Evolutionary conservation across 2,329 filamentous ascomycete genomes (phyloP), one percentile per base, ranked within the genome.

Genomic region (Metarhizium anisopliae): DNA sequence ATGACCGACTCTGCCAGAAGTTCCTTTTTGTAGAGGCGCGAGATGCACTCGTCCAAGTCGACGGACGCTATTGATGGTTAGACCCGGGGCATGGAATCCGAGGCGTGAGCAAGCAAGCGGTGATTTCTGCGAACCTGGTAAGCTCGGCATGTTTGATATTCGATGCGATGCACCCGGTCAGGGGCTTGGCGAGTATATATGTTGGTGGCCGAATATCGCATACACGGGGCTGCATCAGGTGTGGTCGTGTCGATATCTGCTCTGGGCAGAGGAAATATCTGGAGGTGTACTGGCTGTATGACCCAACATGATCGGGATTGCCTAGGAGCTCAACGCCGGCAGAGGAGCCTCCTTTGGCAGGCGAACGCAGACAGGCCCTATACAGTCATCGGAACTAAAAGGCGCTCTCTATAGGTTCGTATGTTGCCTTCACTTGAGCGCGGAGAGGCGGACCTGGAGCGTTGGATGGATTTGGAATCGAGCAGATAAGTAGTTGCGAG

Each of bases 1-100:
- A 99, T 93, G 62, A 99, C 92, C 47, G 93, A 96, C 74, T 99
- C 94, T 66, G 94, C 92, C 57, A 99, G 84, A 58, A 99, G 83
- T 72, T 97, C 94, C 72, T 96, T 96, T 70, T 94, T 93, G 76
- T 97, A 97, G 54, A 99, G 83, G 63, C 93, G 88, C 70, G 90
- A 85, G 75, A 99, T 97, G 76, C 94, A 99, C 82, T 97, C 91
- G 77, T 99, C 94, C 67, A 99, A 84, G 73, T 99, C 93, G 75
- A 99, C 92, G 74, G 90, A 96, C 65, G 89, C 92, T 95, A 66
- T 49, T 56, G 7, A 30, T 49, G 45, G 14, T 49, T 30, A 30
- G 45, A 30, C 8, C 20, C 47, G 38, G 47, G 50, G 47, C 53
- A 51, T 11, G 40, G n/a, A n/a, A 36, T 50, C 35, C 43, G 13